These are phyloP conservation scores for Auriscalpium microsporum DNA, from an alignment of 768 basidiomycete species.

Conservation along the genomic window DNA sequence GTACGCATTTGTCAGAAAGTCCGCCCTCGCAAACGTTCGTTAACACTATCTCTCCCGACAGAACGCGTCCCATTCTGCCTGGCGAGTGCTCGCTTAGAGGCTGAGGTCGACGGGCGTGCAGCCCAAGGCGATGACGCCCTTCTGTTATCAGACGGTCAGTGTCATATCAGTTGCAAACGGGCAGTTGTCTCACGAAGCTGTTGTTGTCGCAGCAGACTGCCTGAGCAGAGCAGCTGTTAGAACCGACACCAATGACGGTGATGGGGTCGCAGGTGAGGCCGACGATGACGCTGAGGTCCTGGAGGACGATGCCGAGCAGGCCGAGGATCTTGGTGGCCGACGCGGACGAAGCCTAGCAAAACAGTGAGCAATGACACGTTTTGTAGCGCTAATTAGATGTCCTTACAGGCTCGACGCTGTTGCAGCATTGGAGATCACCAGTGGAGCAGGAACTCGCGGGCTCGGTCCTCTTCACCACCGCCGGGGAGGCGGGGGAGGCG, in stretches of 20 bases:
- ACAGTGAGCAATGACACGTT: too few relatives aligned
- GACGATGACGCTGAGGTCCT: conserved; percentile 1
- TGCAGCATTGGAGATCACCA: conserved; percentile 5
- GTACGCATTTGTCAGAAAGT: too few relatives aligned
- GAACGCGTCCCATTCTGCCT: too few relatives aligned
- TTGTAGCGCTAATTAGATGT: too few relatives aligned
- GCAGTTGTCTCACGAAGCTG: conserved; percentile 1
- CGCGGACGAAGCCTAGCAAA: neutral
- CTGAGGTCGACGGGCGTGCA: conserved; percentile 22
- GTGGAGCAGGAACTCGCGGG: conserved; percentile 3
- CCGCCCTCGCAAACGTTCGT: too few relatives aligned
- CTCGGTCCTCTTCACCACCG: conserved; percentile 3
- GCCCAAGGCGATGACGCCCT: conserved; percentile 28
- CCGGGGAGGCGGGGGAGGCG: neutral
- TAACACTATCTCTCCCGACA: too few relatives aligned
- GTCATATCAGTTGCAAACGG: neutral
- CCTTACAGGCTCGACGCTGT: conserved; percentile 3
- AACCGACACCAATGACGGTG: conserved; percentile 2
- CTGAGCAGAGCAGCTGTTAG: neutral
- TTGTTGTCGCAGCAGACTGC: conserved; percentile 9
- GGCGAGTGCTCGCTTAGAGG: too few relatives aligned
- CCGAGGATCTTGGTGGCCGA: neutral
- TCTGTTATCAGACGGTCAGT: neutral
- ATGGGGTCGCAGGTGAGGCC: conserved; percentile 6
- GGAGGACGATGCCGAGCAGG: conserved; percentile 3